Conservation (phyloP, 768 basidiomycete species). For the Russula vinacea region DNA sequence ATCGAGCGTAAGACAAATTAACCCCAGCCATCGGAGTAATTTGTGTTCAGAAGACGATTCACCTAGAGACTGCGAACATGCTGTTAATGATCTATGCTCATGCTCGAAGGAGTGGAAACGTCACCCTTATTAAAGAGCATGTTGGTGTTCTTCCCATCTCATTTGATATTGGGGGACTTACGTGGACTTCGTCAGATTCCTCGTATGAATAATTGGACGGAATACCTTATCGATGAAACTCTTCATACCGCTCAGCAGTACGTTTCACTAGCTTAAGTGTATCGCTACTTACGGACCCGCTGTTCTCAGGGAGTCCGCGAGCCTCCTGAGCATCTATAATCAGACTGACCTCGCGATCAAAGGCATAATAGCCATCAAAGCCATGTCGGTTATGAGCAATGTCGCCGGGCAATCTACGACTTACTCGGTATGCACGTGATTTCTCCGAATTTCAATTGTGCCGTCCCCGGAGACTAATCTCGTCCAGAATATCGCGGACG, state of each 20-base stretch:
- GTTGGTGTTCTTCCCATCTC: background rate
- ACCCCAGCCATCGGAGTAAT: background rate
- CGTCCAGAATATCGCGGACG: conserved; percentile 1
- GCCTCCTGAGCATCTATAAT: conserved; percentile 5
- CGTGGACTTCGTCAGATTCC: background rate
- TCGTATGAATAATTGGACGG: conserved; percentile 20
- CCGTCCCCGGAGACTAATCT: background rate
- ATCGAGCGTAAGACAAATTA: conserved; percentile 19
- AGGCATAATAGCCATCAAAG: conserved; percentile 27
- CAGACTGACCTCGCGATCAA: conserved; percentile 28
- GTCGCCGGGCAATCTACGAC: background rate
- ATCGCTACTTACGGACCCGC: background rate
- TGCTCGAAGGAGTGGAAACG: conserved; percentile 7
- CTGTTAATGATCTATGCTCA: conserved; percentile 27
- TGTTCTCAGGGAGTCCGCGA: conserved; percentile 6
- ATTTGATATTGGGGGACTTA: background rate
- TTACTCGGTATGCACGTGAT: conserved; percentile 5
- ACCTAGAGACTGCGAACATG: conserved; percentile 27
- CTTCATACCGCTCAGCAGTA: conserved; percentile 20
- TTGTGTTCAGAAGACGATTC: background rate
- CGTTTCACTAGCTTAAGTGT: background rate
- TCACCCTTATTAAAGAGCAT: conserved; percentile 6
- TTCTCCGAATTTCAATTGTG: background rate
- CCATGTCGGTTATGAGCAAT: conserved; percentile 22
- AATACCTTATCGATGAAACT: conserved; percentile 10